A percentile compares a stretch with the other conserved stretches of the same genome.
Conservation (phyloP, 1,284 basidiomycete genomes). For the Volvariella surrecta region DNA sequence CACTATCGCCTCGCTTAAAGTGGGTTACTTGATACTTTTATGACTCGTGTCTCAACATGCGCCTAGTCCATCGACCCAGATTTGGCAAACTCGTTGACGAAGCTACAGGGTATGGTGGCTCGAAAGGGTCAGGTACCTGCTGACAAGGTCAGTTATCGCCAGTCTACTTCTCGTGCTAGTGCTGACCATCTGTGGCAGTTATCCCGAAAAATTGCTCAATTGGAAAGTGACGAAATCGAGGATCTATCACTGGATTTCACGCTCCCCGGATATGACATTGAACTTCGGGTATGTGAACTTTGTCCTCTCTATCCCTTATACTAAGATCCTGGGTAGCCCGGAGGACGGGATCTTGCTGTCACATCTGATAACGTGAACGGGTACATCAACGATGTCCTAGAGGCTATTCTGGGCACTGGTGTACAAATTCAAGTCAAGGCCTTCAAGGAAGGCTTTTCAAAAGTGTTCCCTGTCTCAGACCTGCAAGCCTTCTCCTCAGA, state of each 20-base stretch:
- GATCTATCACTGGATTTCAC: conserved; percentile 95
- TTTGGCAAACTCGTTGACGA: conserved; percentile 79
- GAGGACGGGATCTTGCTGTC: conserved; percentile 74
- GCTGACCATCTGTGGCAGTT: conserved; percentile 30
- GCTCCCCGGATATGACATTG: conserved; percentile 90
- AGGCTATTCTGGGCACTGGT: conserved; percentile 76
- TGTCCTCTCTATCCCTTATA: conserved; percentile 5
- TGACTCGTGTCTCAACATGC: conserved; percentile 2
- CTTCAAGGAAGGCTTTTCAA: conserved; percentile 86
- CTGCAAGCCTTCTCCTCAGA: conserved; percentile 90
- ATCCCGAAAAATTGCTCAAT: conserved; percentile 44
- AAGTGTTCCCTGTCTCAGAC: conserved; percentile 89
- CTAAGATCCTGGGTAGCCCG: conserved; percentile 37
- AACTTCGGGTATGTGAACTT: conserved; percentile 63
- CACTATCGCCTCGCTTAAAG: conserved; percentile 76
- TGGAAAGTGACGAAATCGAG: conserved; percentile 65
- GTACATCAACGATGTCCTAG: conserved; percentile 77
- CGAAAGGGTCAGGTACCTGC: conserved; percentile 26
- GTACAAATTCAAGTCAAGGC: conserved; percentile 71
- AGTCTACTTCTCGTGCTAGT: too few relatives aligned
- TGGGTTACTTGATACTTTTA: conserved; percentile 23
- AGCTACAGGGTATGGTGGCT: conserved; percentile 59
- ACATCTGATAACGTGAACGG: conserved; percentile 83
- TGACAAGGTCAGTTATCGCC: conserved; percentile 54
- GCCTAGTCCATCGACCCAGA: conserved; percentile 73